phyloP scores from a whole-genome alignment of 2,329 filamentous ascomycete species.

The Eutypa lata region DNA sequence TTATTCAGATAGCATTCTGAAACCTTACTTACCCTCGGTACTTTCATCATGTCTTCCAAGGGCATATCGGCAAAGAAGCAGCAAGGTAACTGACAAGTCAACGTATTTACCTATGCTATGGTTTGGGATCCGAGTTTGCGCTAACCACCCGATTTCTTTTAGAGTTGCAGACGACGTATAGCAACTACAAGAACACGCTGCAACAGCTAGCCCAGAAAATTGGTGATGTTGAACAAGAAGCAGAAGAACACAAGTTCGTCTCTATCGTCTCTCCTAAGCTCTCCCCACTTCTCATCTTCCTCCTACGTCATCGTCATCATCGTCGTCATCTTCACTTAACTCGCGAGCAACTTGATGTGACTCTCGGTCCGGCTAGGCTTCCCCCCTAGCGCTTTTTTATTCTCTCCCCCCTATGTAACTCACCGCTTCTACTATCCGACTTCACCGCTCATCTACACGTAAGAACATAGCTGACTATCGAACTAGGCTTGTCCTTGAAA shows the following conservation, averaged over 20 bases:
- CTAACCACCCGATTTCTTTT: conserved; percentile 13
- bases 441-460: conserved; percentile 36
- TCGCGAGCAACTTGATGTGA: conserved; percentile 7
- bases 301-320: conserved; percentile 11
- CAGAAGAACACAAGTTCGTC: conserved; percentile 94
- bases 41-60: conserved; percentile 44
- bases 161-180: conserved; percentile 81
- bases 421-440: conserved; percentile 23
- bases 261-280: conserved; percentile 4
- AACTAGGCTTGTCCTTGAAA: conserved; percentile 86
- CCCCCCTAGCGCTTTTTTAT: conserved; percentile 14
- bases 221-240: conserved; percentile 94
- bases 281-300: neutral
- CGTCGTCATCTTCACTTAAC: neutral
- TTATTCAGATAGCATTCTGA: neutral
- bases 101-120: neutral
- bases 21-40: neutral
- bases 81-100: conserved; percentile 53
- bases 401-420: conserved; percentile 19
- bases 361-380: conserved; percentile 15
- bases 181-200: conserved; percentile 72
- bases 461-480: conserved; percentile 19
- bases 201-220: conserved; percentile 96
- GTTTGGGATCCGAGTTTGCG: neutral
- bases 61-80: conserved; percentile 65